These are phyloP conservation scores for Isatis lusitanica DNA, from an alignment of 441 rosid genomes.

Conservation along the genomic window DNA sequence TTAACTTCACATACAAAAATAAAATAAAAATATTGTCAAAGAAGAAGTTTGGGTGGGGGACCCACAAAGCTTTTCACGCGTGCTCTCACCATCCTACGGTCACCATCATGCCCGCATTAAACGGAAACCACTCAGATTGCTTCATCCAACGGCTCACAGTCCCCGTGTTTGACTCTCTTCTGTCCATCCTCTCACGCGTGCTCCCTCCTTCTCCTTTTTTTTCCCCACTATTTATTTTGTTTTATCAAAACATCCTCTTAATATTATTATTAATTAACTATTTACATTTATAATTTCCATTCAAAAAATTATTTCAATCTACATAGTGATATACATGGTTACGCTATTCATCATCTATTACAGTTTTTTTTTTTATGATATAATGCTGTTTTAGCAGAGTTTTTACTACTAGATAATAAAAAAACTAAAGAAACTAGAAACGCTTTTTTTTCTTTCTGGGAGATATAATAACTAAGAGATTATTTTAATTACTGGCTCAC, in stretches of 20 bases:
- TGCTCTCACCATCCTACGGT: constrained; percentile 64
- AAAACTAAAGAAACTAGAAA: not conserved
- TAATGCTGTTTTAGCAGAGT: not conserved
- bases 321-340: not conserved
- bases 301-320: too few relatives aligned
- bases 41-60: constrained; percentile 38
- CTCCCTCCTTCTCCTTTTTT: constrained; percentile 13
- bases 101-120: constrained; percentile 46
- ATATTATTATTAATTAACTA: not conserved
- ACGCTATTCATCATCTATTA: not conserved
- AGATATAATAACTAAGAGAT: not conserved
- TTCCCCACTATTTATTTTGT: constrained; percentile 6
- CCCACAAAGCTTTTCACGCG: constrained; percentile 61
- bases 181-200: constrained; percentile 45
- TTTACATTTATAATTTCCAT: not conserved
- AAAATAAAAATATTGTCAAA: not conserved
- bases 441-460: not conserved
- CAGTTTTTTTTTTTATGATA: not conserved
- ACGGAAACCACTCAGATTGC: constrained; percentile 42
- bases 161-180: constrained; percentile 50
- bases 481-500: not conserved
- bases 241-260: not conserved
- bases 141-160: constrained; percentile 52
- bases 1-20: not conserved
- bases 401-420: too few relatives aligned